Evolutionary conservation across 139 green algal genomes (phyloP).

Genomic region (Chlorokybus atmophyticus): DNA sequence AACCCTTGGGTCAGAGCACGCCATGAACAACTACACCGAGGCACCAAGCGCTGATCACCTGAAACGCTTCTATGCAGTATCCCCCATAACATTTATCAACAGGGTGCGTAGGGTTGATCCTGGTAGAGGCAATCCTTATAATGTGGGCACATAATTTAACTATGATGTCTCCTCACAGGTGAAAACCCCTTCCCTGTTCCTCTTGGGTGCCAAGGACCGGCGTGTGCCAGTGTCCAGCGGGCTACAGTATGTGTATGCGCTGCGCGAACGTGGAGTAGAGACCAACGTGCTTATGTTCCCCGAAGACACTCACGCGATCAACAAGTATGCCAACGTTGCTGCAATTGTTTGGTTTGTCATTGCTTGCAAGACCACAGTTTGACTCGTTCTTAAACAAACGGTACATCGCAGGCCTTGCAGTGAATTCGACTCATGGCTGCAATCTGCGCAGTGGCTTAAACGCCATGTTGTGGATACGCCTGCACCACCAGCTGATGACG

Average conservation of each 20-base stretch:
- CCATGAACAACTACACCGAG: constrained; percentile 25
- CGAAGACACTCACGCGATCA: constrained; percentile 71
- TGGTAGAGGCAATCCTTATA: background rate
- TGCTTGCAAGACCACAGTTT: no score
- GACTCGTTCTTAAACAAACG: no score
- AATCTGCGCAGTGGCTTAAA: no score
- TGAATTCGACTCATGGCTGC: no score
- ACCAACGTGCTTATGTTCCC: constrained; percentile 58
- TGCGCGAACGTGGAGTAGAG: constrained; percentile 32
- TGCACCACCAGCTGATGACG: no score
- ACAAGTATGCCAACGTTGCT: no score
- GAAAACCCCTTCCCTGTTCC: constrained; percentile 60
- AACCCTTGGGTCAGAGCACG: constrained; percentile 52
- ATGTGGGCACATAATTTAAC: no score
- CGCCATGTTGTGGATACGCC: no score
- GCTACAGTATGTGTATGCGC: constrained; percentile 49
- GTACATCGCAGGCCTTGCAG: no score
- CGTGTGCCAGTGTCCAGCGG: constrained; percentile 32
- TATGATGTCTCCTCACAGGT: no score
- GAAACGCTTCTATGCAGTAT: constrained; percentile 39
- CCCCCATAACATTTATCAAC: constrained; percentile 50
- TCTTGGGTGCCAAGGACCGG: constrained; percentile 69
- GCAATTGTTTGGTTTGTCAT: no score
- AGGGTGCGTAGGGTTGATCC: constrained; percentile 23
- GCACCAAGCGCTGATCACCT: constrained; percentile 48